A percentile compares a stretch with the other conserved stretches of the same genome.
phyloP scores from a whole-genome alignment of 352 stramenopile genomes.

The Phytophthora aleatoria region DNA sequence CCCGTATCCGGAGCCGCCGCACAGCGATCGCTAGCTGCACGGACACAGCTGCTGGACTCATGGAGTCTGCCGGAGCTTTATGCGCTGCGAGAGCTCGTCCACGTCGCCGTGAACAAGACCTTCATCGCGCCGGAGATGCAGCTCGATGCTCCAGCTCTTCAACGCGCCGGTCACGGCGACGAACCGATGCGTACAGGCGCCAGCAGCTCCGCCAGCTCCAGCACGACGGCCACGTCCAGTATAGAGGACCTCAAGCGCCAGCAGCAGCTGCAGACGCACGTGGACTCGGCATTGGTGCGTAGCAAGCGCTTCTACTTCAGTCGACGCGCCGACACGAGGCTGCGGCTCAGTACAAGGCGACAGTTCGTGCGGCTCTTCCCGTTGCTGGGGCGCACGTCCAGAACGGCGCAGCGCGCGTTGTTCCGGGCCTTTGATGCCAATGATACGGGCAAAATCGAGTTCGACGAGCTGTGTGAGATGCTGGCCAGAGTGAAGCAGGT shows the following conservation, averaged over 20 bases:
- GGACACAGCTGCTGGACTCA: constrained; percentile 49
- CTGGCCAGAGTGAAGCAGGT: constrained; percentile 45
- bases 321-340: constrained; percentile 42
- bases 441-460: constrained; percentile 51
- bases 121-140: constrained; percentile 16
- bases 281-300: constrained; percentile 34
- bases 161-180: constrained; percentile 8
- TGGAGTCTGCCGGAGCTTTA: constrained; percentile 65
- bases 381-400: constrained; percentile 38
- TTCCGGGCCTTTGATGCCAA: constrained; percentile 62
- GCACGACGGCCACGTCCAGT: constrained; percentile 28
- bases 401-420: constrained; percentile 37
- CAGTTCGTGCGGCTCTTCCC: constrained; percentile 70
- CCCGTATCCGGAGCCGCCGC: constrained; percentile 4
- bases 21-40: constrained; percentile 27
- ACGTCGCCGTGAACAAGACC: constrained; percentile 40
- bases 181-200: constrained; percentile 12
- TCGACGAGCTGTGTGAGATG: constrained; percentile 68
- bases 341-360: constrained; percentile 44
- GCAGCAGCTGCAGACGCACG: constrained; percentile 25
- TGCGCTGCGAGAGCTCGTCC: constrained; percentile 59
- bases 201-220: constrained; percentile 34
- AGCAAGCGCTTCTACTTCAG: constrained; percentile 53
- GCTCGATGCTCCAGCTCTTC: constrained; percentile 8
- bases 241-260: constrained; percentile 26